These are phyloP conservation scores for Cardamine chenopodiifolia DNA, from an alignment of 345 rosid species.

Conservation along the genomic window DNA sequence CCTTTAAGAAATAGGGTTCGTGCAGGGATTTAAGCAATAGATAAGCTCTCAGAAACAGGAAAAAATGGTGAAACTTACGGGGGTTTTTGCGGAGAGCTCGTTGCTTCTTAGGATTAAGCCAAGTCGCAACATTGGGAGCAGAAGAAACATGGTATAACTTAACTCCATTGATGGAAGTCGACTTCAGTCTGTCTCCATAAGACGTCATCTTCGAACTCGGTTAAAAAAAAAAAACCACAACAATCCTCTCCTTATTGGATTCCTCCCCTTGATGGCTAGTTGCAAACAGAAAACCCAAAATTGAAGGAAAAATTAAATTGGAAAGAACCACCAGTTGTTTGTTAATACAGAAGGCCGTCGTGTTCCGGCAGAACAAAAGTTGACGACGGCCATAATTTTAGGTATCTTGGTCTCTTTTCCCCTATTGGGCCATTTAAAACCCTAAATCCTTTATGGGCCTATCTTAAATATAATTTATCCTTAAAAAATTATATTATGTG, in stretches of 20 bases:
- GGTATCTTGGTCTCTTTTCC: constrained; percentile 17
- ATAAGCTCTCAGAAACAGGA: not conserved
- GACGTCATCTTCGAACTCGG: constrained; percentile 51
- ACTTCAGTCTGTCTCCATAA: constrained; percentile 71
- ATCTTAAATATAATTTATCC: not conserved
- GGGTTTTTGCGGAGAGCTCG: constrained; percentile 74
- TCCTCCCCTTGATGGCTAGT: constrained; percentile 17
- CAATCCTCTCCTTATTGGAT: not conserved
- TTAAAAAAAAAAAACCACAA: not conserved
- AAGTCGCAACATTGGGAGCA: constrained; percentile 64
- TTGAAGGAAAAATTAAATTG: not conserved
- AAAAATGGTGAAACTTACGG: constrained; percentile 39
- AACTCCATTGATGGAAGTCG: constrained; percentile 76
- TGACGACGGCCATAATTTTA: constrained; percentile 22
- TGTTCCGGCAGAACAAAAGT: constrained; percentile 30
- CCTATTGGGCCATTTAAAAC: constrained; percentile 1
- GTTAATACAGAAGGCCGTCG: constrained; percentile 10
- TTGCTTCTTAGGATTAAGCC: constrained; percentile 78
- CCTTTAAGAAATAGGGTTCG: constrained; percentile 21
- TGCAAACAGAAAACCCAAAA: constrained; percentile 22
- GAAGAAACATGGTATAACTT: constrained; percentile 73
- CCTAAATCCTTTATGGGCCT: constrained; percentile 22
- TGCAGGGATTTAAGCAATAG: not conserved
- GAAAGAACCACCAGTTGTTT: not conserved
- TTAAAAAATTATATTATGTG: not conserved